These are phyloP conservation scores for Myxozyma geophila DNA, from an alignment of 805 yeast genomes.

Conservation along the genomic window DNA sequence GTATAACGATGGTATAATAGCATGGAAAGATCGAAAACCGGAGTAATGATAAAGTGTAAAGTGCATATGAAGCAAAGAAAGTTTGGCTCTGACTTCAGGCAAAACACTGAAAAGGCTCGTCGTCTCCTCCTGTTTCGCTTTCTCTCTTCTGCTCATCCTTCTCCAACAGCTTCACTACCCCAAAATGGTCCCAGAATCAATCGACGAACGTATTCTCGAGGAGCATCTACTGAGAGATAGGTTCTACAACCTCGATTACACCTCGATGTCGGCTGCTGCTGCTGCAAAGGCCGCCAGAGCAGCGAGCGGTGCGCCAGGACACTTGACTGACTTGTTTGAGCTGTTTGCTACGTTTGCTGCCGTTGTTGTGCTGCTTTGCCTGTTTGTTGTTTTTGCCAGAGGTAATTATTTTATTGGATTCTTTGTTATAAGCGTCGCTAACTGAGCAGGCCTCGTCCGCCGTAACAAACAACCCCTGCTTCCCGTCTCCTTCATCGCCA, in stretches of 20 bases:
- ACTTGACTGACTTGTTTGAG: constrained; percentile 11
- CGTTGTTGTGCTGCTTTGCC: constrained; percentile 9
- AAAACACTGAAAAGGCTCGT: neutral
- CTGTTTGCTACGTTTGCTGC: neutral
- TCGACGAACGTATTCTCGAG: constrained; percentile 35
- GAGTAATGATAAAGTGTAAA: no score
- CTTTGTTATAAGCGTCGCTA: neutral
- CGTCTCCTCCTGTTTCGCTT: neutral
- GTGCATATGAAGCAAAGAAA: no score
- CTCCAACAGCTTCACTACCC: neutral
- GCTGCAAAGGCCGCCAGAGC: constrained; percentile 20
- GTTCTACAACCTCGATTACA: constrained; percentile 31
- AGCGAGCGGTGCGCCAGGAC: constrained; percentile 9
- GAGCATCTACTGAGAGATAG: constrained; percentile 35
- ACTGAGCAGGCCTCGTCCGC: constrained; percentile 8
- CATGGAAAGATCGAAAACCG: no score
- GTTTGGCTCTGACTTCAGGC: no score
- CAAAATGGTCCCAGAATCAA: constrained; percentile 36
- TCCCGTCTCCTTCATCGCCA: neutral
- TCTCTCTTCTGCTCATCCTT: neutral
- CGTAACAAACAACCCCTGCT: neutral
- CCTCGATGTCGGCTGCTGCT: constrained; percentile 23
- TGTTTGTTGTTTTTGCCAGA: constrained; percentile 7
- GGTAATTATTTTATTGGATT: constrained; percentile 7
- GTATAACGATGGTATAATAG: no score